These are phyloP conservation scores for Setaria viridis DNA, from an alignment of 202 grass and related monocot species.

Conservation along the genomic window DNA sequence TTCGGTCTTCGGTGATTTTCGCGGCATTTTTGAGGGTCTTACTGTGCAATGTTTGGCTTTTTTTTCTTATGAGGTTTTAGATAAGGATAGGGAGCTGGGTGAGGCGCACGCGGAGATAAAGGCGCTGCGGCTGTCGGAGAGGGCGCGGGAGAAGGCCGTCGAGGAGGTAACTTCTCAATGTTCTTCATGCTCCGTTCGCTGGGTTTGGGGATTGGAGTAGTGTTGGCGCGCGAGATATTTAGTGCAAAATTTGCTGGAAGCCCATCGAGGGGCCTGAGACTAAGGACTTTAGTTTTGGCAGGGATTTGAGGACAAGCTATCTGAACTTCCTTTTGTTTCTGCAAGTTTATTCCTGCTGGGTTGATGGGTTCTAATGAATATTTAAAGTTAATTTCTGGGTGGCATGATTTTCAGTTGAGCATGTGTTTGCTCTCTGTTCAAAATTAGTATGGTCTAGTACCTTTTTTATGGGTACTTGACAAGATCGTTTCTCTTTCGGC, in stretches of 20 bases:
- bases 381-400: slow-evolving; percentile 8
- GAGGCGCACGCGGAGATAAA: slow-evolving; percentile 88
- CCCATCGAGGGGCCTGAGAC: background rate
- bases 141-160: slow-evolving; percentile 83
- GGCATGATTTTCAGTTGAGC: slow-evolving; percentile 9
- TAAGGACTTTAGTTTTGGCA: background rate
- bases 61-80: slow-evolving; percentile 40
- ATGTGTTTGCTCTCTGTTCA: slow-evolving; percentile 7
- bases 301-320: slow-evolving; percentile 12
- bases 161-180: slow-evolving; percentile 70
- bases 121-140: slow-evolving; percentile 82
- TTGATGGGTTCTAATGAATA: background rate
- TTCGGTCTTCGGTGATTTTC: background rate
- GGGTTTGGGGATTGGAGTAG: background rate
- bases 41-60: slow-evolving; percentile 26
- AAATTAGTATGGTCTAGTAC: background rate
- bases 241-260: slow-evolving; percentile 11
- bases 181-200: slow-evolving; percentile 6
- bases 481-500: background rate
- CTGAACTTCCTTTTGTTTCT: background rate
- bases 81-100: slow-evolving; percentile 88
- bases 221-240: slow-evolving; percentile 13
- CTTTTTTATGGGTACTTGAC: background rate
- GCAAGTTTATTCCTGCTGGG: slow-evolving; percentile 15
- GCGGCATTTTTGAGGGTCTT: background rate